phyloP scores from a whole-genome alignment of 1,139 yeast genomes.

The Yamadazyma oceani region DNA sequence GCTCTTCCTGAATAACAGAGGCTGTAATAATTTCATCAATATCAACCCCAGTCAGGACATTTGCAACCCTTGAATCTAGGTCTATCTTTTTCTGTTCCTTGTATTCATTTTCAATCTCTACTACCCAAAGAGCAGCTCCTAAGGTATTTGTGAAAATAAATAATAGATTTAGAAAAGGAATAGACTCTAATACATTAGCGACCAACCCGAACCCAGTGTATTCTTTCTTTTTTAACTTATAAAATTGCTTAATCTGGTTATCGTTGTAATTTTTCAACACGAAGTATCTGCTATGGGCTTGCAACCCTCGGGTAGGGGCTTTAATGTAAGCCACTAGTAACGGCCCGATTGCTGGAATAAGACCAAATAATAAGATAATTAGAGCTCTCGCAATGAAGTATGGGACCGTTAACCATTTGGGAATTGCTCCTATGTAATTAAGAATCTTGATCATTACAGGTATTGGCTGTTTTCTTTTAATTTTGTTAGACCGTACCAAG shows the following conservation, averaged over 20 bases:
- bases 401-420: constrained; percentile 24
- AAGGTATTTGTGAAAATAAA: constrained; percentile 66
- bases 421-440: constrained; percentile 23
- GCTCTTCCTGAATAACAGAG: too few relatives aligned
- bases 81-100: too few relatives aligned
- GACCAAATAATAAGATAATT: constrained; percentile 37
- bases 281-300: constrained; percentile 60
- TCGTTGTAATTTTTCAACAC: constrained; percentile 53
- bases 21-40: too few relatives aligned
- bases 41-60: too few relatives aligned
- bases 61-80: too few relatives aligned
- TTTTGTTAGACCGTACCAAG: constrained; percentile 46
- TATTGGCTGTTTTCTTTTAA: constrained; percentile 37
- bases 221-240: constrained; percentile 29
- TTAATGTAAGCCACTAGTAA: constrained; percentile 49
- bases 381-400: constrained; percentile 28
- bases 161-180: constrained; percentile 60
- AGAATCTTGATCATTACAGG: constrained; percentile 30
- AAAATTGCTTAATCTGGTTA: constrained; percentile 34
- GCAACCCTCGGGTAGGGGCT: constrained; percentile 60
- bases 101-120: constrained; percentile 25
- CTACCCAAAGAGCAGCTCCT: constrained; percentile 77
- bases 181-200: constrained; percentile 56
- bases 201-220: constrained; percentile 57
- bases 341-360: constrained; percentile 67